Conservation (phyloP, 805 yeast genomes). For the Myxozyma neglecta region DNA sequence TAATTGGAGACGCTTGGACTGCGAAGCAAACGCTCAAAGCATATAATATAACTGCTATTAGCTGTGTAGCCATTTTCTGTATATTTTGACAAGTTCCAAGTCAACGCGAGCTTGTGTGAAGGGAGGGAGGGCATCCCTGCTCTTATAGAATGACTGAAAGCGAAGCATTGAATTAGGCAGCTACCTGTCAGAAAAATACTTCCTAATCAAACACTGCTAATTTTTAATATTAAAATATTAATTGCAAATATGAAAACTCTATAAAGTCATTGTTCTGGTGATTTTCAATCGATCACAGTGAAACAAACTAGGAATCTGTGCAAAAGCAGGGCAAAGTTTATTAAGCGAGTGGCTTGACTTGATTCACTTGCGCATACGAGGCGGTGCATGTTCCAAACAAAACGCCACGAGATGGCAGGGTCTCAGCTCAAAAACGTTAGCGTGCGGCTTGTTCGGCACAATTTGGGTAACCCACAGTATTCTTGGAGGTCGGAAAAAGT, state of each 20-base stretch:
- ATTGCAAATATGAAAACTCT: no score
- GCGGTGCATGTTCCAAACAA: not conserved
- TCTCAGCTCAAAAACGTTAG: not conserved
- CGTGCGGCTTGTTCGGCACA: not conserved
- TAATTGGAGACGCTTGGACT: constrained; percentile 1
- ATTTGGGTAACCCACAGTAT: not conserved
- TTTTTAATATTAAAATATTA: no score
- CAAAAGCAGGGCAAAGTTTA: not conserved
- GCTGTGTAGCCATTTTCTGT: not conserved
- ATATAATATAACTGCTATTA: not conserved
- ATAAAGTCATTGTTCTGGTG: no score
- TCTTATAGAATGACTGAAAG: no score
- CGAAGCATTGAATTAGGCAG: no score
- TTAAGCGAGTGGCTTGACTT: not conserved
- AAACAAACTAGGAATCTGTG: not conserved
- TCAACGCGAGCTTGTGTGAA: not conserved
- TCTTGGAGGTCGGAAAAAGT: not conserved
- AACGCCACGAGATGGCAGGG: not conserved
- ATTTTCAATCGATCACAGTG: no score
- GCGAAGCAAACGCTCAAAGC: not conserved
- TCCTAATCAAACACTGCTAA: no score
- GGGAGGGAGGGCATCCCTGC: not conserved
- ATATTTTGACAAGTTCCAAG: no score
- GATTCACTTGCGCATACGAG: not conserved
- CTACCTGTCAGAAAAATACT: no score